Evolutionary conservation across 192 early-diverging fungal genomes (phyloP).

Genomic region (Rhizophagus sp.): DNA sequence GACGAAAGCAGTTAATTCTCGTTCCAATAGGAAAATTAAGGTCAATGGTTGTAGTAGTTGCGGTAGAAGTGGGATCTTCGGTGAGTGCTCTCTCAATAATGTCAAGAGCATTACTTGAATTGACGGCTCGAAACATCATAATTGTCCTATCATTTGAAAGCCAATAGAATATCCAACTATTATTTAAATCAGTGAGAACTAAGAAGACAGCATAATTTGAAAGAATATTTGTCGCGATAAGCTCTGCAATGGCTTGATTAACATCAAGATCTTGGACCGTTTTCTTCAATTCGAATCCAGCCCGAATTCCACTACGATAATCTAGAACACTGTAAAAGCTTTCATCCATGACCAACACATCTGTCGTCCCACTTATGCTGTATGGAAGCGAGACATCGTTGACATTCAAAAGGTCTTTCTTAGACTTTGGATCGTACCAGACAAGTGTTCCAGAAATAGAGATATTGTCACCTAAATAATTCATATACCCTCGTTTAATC

Average conservation of each 20-base stretch:
- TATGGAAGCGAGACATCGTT: conserved; percentile 13
- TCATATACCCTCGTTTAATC: conserved; percentile 17
- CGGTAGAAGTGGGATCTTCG: conserved; percentile 7
- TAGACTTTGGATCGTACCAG: conserved; percentile 21
- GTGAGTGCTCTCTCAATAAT: conserved; percentile 16
- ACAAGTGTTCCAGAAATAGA: neutral
- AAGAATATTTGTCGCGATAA: conserved; percentile 24
- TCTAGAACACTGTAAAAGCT: neutral
- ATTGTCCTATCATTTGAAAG: conserved; percentile 9
- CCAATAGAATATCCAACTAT: conserved; percentile 24
- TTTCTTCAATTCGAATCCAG: conserved; percentile 24
- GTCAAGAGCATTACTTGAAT: conserved; percentile 12
- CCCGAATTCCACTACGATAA: conserved; percentile 21
- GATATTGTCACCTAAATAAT: conserved; percentile 25
- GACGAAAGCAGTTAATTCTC: conserved; percentile 23
- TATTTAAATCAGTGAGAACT: conserved; percentile 25
- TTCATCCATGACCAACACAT: neutral
- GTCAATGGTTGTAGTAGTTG: conserved; percentile 18
- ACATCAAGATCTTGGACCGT: neutral
- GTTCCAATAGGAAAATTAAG: conserved; percentile 22
- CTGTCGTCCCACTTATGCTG: conserved; percentile 14
- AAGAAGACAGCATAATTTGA: conserved; percentile 23
- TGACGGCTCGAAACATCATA: neutral
- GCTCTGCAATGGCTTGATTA: conserved; percentile 23
- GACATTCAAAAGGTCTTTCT: conserved; percentile 24